These are phyloP conservation scores for Isoetes engelmannii DNA, from an alignment of 83 land plant genomes.

Conservation along the genomic window DNA sequence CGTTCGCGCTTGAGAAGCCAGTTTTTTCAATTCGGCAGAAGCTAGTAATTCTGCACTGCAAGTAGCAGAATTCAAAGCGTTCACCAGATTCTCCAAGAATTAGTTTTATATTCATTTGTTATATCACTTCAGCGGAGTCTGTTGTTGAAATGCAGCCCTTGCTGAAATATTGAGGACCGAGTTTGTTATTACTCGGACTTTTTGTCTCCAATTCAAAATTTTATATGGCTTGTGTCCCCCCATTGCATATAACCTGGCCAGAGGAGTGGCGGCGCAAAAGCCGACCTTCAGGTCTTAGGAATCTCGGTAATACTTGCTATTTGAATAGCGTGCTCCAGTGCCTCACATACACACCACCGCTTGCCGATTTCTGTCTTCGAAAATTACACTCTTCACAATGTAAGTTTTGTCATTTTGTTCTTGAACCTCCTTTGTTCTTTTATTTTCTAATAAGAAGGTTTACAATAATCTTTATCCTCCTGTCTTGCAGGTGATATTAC, in stretches of 20 bases:
- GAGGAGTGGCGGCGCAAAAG: constrained; percentile 8
- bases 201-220: too few relatives aligned
- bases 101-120: too few relatives aligned
- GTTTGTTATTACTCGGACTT: too few relatives aligned
- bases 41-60: too few relatives aligned
- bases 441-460: too few relatives aligned
- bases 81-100: too few relatives aligned
- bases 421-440: background rate
- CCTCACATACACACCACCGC: constrained; percentile 24
- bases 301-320: constrained; percentile 27
- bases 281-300: constrained; percentile 13
- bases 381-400: constrained; percentile 14
- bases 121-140: too few relatives aligned
- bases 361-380: constrained; percentile 19
- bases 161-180: too few relatives aligned
- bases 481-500: constrained; percentile 1
- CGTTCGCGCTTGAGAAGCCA: too few relatives aligned
- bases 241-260: constrained; percentile 17
- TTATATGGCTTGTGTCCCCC: constrained; percentile 8
- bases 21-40: too few relatives aligned
- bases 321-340: constrained; percentile 26
- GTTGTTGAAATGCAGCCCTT: too few relatives aligned
- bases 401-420: constrained; percentile 5
- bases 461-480: background rate
- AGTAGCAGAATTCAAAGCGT: too few relatives aligned